Evolutionary conservation across 331 rosid species (phyloP), one percentile per base, ranked within the genome.

Genomic region (Quercus tomentella): DNA sequence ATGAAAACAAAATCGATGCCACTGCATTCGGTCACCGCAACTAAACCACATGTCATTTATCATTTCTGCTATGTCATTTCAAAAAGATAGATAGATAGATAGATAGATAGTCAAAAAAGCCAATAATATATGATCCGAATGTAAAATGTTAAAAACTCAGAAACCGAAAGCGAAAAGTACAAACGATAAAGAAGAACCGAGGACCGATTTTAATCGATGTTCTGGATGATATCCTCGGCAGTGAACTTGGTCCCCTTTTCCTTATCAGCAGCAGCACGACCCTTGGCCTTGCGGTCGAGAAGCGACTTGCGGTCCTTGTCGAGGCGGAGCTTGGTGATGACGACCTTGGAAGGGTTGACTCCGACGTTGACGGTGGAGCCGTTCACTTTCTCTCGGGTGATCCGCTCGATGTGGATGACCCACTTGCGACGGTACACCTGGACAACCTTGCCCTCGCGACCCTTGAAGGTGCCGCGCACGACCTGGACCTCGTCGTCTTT

Each of bases 281-380:
- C 97, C 90, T 91, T 92, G 2, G 93, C 98, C 91, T 94, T 94
- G 43, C 97, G 94, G 77, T 94, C 97, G 58, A 94, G 92, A 55
- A 94, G 80, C 0, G 97, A 88, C 80, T 94, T 94, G 3, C 98
- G 82, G 25, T 94, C 98, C 93, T 94, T 94, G 77, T 94, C 98
- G 78, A 94, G 77, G 23, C 95, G 77, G 72, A 94, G 89, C 90
- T 94, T 94, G 4, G 97, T 91, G 73, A 94, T 82, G 10, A 94
- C 86, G 2, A 85, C 90, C 81, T 94, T 94, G 0, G 97, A 92
- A 1, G 97, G 95, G 80, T 92, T 81, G 84, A 94, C 79, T 0
- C 98, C 98, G 7, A 94, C 97, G 57, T 94, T 94, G 15, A 94
- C 97, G 18, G 98, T 92, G 15, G 95, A 87, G 0, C 98, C 97